A percentile compares a stretch with the other conserved stretches of the same genome.
phyloP scores from a whole-genome alignment of 306 rosid genomes.

The Leucaena leucocephala region DNA sequence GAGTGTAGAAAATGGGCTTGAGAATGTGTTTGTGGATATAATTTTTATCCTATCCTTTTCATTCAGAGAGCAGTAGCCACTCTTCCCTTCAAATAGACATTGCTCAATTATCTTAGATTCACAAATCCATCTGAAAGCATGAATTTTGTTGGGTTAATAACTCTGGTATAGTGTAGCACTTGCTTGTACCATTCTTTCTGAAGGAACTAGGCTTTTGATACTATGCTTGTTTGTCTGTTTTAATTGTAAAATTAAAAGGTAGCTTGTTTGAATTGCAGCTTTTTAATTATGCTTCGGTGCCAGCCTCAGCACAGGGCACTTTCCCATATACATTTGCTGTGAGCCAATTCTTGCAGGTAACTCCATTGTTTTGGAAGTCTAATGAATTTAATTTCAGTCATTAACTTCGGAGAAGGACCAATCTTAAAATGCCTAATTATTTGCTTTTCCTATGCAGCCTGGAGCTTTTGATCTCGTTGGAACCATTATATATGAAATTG shows the following conservation, averaged over 20 bases:
- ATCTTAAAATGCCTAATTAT: slow-evolving; percentile 11
- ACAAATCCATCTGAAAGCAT: slow-evolving; percentile 6
- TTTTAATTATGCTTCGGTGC: slow-evolving; percentile 76
- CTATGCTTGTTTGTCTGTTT: neutral
- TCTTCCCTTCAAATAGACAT: neutral
- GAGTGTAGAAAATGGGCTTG: slow-evolving; percentile 8
- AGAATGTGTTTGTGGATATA: neutral
- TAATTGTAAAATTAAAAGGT: slow-evolving; percentile 18
- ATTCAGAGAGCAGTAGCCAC: neutral
- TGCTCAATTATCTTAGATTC: slow-evolving; percentile 23
- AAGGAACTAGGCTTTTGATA: neutral
- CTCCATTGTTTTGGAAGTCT: slow-evolving; percentile 7
- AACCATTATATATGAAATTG: slow-evolving; percentile 74
- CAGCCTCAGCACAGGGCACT: slow-evolving; percentile 79
- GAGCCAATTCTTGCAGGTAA: slow-evolving; percentile 94
- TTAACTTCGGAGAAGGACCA: slow-evolving; percentile 15
- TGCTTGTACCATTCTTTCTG: slow-evolving; percentile 14
- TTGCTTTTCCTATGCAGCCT: slow-evolving; percentile 57
- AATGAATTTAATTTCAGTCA: slow-evolving; percentile 7
- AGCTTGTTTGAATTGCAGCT: slow-evolving; percentile 49
- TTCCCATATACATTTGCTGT: slow-evolving; percentile 85
- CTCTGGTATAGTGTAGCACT: neutral
- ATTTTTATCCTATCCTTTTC: neutral
- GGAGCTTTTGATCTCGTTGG: slow-evolving; percentile 94
- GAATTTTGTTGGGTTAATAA: neutral